Evolutionary conservation across 1,139 yeast species (phyloP).

Genomic region (Taphrina communis): DNA sequence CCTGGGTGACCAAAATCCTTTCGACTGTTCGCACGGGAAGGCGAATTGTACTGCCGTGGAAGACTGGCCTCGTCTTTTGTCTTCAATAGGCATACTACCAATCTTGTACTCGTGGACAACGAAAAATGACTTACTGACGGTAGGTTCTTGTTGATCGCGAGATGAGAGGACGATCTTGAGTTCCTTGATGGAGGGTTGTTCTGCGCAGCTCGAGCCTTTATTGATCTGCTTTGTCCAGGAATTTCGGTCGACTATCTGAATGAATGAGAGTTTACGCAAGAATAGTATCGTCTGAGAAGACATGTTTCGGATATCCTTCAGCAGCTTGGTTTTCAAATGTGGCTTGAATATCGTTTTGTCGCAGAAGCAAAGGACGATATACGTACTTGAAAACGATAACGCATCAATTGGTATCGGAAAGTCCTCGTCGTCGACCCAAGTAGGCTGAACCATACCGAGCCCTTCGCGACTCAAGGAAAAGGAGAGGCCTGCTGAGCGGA

Average conservation of each 20-base stretch:
- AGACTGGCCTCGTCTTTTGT: not conserved
- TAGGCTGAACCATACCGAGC: constrained; percentile 4
- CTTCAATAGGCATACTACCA: not conserved
- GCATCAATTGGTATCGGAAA: constrained; percentile 1
- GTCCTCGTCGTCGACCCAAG: constrained; percentile 2
- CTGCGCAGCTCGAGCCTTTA: not conserved
- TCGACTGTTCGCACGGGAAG: not conserved
- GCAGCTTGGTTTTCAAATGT: not conserved
- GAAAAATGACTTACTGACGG: not conserved
- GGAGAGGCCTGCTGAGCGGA: constrained; percentile 8
- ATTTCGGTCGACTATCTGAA: not conserved
- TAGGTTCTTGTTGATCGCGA: not conserved
- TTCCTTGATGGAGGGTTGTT: not conserved
- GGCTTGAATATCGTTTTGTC: not conserved
- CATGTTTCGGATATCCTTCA: not conserved
- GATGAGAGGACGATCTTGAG: not conserved
- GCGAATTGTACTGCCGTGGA: not conserved
- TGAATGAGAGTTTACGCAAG: not conserved
- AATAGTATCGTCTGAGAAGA: not conserved
- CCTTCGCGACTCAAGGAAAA: constrained; percentile 11
- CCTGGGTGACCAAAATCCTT: not conserved
- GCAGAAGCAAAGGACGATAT: not conserved
- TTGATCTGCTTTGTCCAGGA: not conserved
- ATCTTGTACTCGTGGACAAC: constrained; percentile 7
- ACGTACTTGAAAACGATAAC: not conserved